Evolutionary conservation across 345 rosid genomes (phyloP).

Genomic region (Tarenaya hassleriana): DNA sequence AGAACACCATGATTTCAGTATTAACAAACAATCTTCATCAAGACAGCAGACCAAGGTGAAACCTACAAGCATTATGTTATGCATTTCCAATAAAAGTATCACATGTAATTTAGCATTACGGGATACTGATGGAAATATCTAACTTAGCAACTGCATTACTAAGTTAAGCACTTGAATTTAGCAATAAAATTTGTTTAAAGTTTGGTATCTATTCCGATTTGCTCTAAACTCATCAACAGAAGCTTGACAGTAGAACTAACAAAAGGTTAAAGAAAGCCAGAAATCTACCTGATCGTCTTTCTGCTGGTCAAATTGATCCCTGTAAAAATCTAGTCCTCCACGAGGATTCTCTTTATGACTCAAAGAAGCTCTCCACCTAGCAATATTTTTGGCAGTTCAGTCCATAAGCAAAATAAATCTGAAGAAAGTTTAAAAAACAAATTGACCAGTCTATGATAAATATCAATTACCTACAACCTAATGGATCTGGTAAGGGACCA

Average conservation of each 20-base stretch:
- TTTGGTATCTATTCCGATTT: neutral
- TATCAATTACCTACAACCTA: conserved; percentile 34
- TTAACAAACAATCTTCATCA: too few relatives aligned
- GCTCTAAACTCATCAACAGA: conserved; percentile 2
- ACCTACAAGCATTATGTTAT: too few relatives aligned
- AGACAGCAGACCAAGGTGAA: too few relatives aligned
- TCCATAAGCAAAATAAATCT: conserved; percentile 22
- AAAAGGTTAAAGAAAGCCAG: neutral
- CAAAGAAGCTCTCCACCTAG: conserved; percentile 39
- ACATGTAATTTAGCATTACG: too few relatives aligned
- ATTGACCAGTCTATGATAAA: neutral
- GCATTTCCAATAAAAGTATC: too few relatives aligned
- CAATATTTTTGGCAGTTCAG: conserved; percentile 15
- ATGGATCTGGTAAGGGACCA: conserved; percentile 35
- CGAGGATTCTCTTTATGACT: conserved; percentile 39
- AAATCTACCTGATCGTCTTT: conserved; percentile 32
- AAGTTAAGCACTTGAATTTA: too few relatives aligned
- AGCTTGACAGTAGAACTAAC: neutral
- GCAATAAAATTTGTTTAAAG: neutral
- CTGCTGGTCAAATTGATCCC: conserved; percentile 39
- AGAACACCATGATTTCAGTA: neutral
- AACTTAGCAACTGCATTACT: too few relatives aligned
- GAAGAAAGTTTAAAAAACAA: conserved; percentile 2
- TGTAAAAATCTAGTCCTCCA: conserved; percentile 34
- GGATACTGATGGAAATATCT: too few relatives aligned